Conservation (phyloP, 2,329 filamentous ascomycete genomes). For the Epichloe scottii region DNA sequence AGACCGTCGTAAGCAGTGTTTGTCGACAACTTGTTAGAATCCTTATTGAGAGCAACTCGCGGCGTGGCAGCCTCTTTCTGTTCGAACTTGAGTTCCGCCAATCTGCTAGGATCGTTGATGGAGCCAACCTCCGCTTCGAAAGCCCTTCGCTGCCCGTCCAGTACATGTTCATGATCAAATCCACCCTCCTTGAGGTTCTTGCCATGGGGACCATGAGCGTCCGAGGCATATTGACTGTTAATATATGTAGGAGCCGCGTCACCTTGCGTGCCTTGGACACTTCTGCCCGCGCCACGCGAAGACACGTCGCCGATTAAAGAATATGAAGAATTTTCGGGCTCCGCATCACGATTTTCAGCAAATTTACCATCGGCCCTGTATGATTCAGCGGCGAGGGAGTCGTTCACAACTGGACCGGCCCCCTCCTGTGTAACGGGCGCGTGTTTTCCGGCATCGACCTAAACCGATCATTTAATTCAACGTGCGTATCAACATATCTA, state of each 20-base stretch:
- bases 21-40: constrained; percentile 12
- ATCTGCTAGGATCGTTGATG: constrained; percentile 32
- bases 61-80: constrained; percentile 12
- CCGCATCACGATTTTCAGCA: constrained; percentile 41
- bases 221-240: constrained; percentile 19
- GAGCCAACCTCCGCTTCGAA: constrained; percentile 32
- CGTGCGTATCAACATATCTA: not conserved
- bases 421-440: constrained; percentile 44
- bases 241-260: constrained; percentile 27
- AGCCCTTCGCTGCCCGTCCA: constrained; percentile 26
- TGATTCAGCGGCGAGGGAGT: constrained; percentile 69
- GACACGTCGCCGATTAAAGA: constrained; percentile 25
- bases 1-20: constrained; percentile 21
- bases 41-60: constrained; percentile 15
- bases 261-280: constrained; percentile 6
- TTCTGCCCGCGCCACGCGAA: constrained; percentile 15
- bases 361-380: constrained; percentile 46
- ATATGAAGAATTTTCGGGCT: constrained; percentile 11
- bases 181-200: constrained; percentile 29
- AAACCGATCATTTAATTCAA: not conserved
- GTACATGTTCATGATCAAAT: constrained; percentile 19
- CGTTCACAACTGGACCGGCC: constrained; percentile 49
- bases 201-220: constrained; percentile 26
- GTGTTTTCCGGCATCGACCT: constrained; percentile 35
- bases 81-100: constrained; percentile 31